Evolutionary conservation across 2,329 filamentous ascomycete species (phyloP).

Genomic region (Emergomyces pasteurianus): DNA sequence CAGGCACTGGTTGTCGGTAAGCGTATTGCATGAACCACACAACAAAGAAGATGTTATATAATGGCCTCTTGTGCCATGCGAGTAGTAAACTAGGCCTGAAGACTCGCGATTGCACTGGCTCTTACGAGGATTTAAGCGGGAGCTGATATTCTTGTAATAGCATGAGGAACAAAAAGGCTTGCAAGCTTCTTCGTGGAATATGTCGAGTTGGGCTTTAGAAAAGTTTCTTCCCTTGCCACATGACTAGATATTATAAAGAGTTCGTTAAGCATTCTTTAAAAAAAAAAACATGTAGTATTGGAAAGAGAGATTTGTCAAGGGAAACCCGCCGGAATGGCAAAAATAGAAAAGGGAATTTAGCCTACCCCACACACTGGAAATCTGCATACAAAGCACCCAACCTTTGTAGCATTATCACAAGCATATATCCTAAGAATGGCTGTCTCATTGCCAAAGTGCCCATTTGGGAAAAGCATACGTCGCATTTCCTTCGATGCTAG

Average conservation of each 20-base stretch:
- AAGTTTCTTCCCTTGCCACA: not conserved
- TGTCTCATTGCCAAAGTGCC: not conserved
- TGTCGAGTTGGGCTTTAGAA: not conserved
- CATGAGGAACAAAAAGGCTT: not conserved
- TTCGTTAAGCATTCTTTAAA: not conserved
- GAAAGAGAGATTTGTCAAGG: not conserved
- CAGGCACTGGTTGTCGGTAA: not conserved
- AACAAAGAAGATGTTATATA: not conserved
- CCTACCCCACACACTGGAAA: not conserved
- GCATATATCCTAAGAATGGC: not conserved
- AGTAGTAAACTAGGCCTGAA: not conserved
- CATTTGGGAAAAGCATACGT: not conserved
- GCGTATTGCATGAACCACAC: not conserved
- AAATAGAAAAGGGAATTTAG: not conserved
- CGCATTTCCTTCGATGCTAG: slow-evolving; percentile 2
- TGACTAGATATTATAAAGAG: not conserved
- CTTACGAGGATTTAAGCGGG: not conserved
- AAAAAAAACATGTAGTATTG: not conserved
- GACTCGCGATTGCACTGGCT: not conserved
- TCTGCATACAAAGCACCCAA: not conserved
- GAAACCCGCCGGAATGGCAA: not conserved
- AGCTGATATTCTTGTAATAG: not conserved
- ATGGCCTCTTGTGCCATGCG: not conserved
- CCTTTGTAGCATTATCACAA: not conserved
- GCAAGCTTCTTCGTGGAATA: not conserved